Evolutionary conservation across 805 yeast genomes (phyloP).

Genomic region (Pichia eremophila): DNA sequence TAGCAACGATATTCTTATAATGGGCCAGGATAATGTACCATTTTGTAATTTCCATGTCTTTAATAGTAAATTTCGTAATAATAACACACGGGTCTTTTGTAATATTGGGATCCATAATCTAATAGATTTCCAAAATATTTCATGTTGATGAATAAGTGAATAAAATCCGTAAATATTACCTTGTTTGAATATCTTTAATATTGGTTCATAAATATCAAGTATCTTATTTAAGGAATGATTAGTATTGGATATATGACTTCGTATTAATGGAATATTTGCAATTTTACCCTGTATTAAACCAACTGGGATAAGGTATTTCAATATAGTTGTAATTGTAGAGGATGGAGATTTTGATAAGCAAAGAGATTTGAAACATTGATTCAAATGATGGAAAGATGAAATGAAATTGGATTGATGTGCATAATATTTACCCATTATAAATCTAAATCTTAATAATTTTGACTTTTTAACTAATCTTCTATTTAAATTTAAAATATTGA

Average conservation of each 20-base stretch:
- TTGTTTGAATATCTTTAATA: constrained; percentile 26
- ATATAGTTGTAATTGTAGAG: constrained; percentile 20
- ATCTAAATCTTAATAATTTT: constrained; percentile 45
- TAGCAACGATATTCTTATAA: constrained; percentile 20
- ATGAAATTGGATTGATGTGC: constrained; percentile 42
- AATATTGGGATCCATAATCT: constrained; percentile 35
- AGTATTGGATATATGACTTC: constrained; percentile 10
- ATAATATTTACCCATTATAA: constrained; percentile 43
- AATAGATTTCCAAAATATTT: constrained; percentile 29
- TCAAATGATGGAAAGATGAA: constrained; percentile 38
- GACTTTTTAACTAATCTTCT: constrained; percentile 31
- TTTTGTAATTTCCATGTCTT: constrained; percentile 15
- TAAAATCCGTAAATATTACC: constrained; percentile 37
- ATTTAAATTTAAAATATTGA: constrained; percentile 40
- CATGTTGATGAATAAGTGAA: constrained; percentile 24
- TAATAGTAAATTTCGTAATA: constrained; percentile 34
- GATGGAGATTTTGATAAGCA: not conserved
- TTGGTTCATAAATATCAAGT: constrained; percentile 28
- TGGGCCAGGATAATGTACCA: constrained; percentile 11
- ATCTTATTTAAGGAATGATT: constrained; percentile 2
- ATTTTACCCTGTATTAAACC: constrained; percentile 43
- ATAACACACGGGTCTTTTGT: constrained; percentile 35
- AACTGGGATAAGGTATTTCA: constrained; percentile 42
- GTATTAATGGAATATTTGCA: constrained; percentile 26
- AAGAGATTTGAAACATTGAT: constrained; percentile 36